Percentiles rank a stretch among this genome's conserved stretches.
Evolutionary conservation across 139 green algal genomes (phyloP).

Genomic region (Chlamydomonas sphaeroides): DNA sequence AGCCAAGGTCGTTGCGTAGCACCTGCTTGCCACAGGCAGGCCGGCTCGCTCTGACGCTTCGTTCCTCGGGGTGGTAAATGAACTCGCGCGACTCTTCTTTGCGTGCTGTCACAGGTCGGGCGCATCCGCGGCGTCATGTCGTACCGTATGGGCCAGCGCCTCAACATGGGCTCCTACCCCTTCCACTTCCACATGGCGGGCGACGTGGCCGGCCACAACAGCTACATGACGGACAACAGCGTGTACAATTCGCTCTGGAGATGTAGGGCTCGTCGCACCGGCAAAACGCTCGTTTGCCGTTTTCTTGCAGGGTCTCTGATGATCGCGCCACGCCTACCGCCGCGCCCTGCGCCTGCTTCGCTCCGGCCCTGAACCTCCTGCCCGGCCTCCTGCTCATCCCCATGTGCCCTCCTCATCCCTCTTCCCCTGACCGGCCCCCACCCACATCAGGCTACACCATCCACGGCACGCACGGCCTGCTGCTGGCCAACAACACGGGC

Average conservation of each 20-base stretch:
- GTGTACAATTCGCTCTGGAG: neutral
- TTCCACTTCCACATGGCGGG: neutral
- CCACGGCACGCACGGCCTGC: conserved; percentile 1
- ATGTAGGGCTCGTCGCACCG: neutral
- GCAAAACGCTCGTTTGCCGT: no score
- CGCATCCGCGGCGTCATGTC: neutral
- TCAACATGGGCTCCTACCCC: neutral
- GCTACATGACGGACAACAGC: neutral
- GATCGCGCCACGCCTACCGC: no score
- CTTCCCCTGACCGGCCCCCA: neutral
- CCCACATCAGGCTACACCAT: neutral
- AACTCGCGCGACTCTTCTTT: no score
- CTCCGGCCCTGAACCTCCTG: no score
- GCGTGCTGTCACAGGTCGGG: neutral
- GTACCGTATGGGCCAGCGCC: neutral
- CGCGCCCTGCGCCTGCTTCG: no score
- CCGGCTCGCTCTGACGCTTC: no score
- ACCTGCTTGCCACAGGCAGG: no score
- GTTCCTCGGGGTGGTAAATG: no score
- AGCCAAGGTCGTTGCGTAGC: no score
- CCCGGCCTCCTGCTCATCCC: no score
- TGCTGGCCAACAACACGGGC: neutral
- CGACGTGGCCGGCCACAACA: neutral
- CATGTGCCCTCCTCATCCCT: no score
- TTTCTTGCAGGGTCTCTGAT: no score